Percentiles rank a stretch among this genome's conserved stretches.
Evolutionary conservation across 805 yeast species (phyloP).

Genomic region (Hanseniaspora lachancei): DNA sequence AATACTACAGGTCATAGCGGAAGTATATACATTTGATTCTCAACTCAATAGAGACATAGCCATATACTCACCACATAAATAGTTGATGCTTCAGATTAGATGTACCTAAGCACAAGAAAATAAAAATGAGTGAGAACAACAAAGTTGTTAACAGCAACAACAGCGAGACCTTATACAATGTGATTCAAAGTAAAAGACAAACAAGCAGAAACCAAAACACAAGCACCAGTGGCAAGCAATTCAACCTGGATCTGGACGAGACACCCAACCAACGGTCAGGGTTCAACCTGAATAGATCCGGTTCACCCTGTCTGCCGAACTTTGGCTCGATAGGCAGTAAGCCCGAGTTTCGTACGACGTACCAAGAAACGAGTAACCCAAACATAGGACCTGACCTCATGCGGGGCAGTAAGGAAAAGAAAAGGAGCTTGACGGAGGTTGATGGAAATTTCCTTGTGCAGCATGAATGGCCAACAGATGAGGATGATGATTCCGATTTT

Average conservation of each 20-base stretch:
- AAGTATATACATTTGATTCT: too few species aligned
- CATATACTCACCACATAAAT: too few species aligned
- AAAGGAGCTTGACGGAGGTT: background rate
- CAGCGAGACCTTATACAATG: conserved; percentile 6
- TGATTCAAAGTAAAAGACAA: conserved; percentile 3
- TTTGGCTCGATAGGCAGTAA: background rate
- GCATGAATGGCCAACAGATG: background rate
- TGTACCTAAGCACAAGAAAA: background rate
- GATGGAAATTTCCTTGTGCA: conserved; percentile 5
- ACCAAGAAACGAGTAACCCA: background rate
- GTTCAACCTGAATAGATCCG: background rate
- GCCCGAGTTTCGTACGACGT: background rate
- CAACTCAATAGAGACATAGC: too few species aligned
- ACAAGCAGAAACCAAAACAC: background rate
- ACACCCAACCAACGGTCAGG: background rate
- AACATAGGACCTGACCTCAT: background rate
- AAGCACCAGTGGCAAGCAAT: background rate
- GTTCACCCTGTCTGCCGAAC: conserved; percentile 1
- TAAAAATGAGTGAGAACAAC: background rate
- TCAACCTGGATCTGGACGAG: background rate
- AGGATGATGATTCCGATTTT: background rate
- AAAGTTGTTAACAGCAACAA: background rate
- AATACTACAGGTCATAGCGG: too few species aligned
- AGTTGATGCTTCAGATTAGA: too few species aligned
- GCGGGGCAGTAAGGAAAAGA: background rate